Evolutionary conservation across 2,329 filamentous ascomycete species (phyloP).

Genomic region (Elsinoe perseae): DNA sequence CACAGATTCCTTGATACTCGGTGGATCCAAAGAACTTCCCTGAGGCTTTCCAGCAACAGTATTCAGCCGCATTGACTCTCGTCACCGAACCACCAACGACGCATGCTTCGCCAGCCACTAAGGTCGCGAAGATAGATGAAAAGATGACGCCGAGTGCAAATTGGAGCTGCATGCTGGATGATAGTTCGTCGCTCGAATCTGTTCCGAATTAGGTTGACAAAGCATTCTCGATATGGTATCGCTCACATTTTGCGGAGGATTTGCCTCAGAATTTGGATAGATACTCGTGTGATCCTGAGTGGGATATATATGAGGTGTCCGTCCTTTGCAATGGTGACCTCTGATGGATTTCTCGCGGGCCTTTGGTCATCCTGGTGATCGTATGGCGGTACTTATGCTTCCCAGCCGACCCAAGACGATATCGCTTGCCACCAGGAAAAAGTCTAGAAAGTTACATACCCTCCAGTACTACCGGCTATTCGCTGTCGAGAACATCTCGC

Average conservation of each 20-base stretch:
- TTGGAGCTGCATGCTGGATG: background rate
- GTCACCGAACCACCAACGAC: conserved; percentile 14
- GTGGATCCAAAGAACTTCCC: conserved; percentile 13
- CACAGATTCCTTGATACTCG: conserved; percentile 13
- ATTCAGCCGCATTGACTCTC: conserved; percentile 9
- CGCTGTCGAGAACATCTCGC: background rate
- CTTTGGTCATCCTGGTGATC: background rate
- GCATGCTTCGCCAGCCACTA: conserved; percentile 16
- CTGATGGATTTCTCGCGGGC: no score
- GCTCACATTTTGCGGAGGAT: background rate
- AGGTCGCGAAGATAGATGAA: conserved; percentile 12
- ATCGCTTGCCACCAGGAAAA: conserved; percentile 3
- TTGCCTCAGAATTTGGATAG: background rate
- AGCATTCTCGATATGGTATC: background rate
- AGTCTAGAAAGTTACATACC: conserved; percentile 9
- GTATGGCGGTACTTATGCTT: background rate
- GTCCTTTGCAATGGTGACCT: no score
- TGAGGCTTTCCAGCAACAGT: conserved; percentile 7
- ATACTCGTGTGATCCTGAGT: no score
- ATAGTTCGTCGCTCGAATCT: background rate
- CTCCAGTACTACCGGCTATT: background rate
- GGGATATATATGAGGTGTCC: no score
- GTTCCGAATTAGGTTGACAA: background rate
- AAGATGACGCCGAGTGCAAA: conserved; percentile 10
- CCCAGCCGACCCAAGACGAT: background rate